These are phyloP conservation scores for Leishmania major DNA, from an alignment of 208 protist species.

Conservation along the genomic window DNA sequence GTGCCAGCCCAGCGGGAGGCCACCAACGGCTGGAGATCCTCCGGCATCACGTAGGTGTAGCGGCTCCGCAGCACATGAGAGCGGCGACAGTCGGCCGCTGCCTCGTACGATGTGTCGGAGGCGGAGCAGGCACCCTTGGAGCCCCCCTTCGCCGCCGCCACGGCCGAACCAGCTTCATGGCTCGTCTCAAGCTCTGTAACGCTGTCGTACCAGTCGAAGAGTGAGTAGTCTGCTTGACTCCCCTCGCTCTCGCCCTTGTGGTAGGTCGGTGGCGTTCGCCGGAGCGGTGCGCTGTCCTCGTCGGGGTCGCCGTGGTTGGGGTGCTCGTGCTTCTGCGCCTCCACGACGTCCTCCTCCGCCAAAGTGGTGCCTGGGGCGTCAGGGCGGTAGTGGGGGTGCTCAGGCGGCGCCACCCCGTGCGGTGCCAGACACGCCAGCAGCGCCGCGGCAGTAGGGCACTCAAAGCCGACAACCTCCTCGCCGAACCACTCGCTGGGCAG, in stretches of 20 bases:
- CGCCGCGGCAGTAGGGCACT: constrained; percentile 44
- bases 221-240: constrained; percentile 18
- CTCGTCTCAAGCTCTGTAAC: neutral
- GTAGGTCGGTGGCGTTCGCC: neutral
- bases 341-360: neutral
- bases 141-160: neutral
- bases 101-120: neutral
- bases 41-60: constrained; percentile 33
- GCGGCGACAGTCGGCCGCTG: constrained; percentile 7
- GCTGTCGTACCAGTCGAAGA: constrained; percentile 10
- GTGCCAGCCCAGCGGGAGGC: constrained; percentile 58
- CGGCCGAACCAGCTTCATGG: neutral
- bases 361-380: neutral
- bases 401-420: constrained; percentile 13
- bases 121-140: neutral
- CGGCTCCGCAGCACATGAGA: constrained; percentile 9
- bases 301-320: constrained; percentile 1
- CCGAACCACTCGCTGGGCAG: constrained; percentile 83
- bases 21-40: constrained; percentile 46
- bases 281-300: neutral
- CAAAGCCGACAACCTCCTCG: constrained; percentile 75
- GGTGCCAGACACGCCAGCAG: constrained; percentile 30
- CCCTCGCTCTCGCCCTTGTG: neutral
- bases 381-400: constrained; percentile 21
- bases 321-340: neutral